A percentile compares a stretch with the other conserved stretches of the same genome.
These are phyloP conservation scores for Corrigiola litoralis DNA, from an alignment of 179 eudicot species.

Conservation along the genomic window DNA sequence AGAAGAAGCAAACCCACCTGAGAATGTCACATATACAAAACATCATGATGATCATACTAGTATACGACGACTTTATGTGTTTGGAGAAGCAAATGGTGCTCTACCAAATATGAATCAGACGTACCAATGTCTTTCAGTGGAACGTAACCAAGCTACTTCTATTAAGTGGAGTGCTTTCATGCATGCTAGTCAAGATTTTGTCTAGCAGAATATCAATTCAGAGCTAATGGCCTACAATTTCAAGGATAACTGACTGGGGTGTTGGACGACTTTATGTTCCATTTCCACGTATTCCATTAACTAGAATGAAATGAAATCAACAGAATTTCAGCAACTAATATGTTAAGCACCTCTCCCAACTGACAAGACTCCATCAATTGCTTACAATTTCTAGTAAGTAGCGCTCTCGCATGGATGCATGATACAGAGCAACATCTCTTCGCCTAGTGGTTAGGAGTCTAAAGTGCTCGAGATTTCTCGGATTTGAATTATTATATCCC, in stretches of 20 bases:
- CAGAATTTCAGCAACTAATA: neutral
- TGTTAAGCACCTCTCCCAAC: too few relatives aligned
- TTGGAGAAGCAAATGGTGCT: neutral
- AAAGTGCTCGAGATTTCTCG: too few relatives aligned
- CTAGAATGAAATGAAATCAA: neutral
- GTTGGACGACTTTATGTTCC: neutral
- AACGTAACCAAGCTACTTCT: neutral
- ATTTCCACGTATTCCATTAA: neutral
- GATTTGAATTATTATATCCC: too few relatives aligned
- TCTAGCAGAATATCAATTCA: neutral
- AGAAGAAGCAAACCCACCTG: neutral
- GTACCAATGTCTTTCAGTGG: slow-evolving; percentile 4
- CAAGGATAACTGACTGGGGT: neutral
- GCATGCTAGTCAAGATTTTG: neutral
- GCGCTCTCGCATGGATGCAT: too few relatives aligned
- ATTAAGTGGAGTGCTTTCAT: neutral
- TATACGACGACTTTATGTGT: neutral
- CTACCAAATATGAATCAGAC: slow-evolving; percentile 9
- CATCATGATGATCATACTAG: neutral
- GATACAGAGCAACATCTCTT: too few relatives aligned
- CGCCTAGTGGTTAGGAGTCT: too few relatives aligned
- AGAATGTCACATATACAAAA: neutral
- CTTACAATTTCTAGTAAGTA: too few relatives aligned
- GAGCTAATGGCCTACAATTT: neutral
- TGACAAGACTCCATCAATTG: too few relatives aligned